Base-by-base conservation (phyloP, 345 rosid species). In the Gossypium stocksii region DNA sequence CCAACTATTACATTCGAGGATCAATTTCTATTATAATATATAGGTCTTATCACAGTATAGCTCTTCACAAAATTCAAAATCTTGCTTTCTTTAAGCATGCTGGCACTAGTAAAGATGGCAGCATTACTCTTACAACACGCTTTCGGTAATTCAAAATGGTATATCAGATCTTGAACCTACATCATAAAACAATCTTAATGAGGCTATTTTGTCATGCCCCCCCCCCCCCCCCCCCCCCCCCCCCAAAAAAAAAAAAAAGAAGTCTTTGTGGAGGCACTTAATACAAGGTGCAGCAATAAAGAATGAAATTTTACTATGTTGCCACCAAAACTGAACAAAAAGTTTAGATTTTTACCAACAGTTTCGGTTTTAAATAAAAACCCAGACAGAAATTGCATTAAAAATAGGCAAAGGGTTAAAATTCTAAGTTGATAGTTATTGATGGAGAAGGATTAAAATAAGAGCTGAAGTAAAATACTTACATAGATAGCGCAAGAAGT, bases 1-100 rank as follows among this genome's bases (percentile, higher is more conserved):
- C 86, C 94, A 61, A 95, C 78, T 48, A 95, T 86, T 51, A 95
- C 83, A 16, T 85, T 8, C 89, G 84, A 76, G 84, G 91, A 85
- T 95, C 97, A 76, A 88, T 73, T 61, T 85, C 96, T 72, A 93
- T 78, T 34, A 74, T 88, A 91, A 76, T 95, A 95, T 27, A 97
- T 97, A 74, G 99, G 97, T 85, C 99, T 91, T 92, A 93, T 87
- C 72, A 95, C 92, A 46, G 88, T 86, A 23, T 93, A 95, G 81
- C 82, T 82, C 78, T 84, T 90, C 61, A 91, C 91, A 77, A 87
- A 91, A 78, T 93, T 90, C 76, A 89, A 80, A 80, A 93, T 72
- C 53, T 86, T 87, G 71, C 87, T 86, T 79, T 95, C 94, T 65
- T 87, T 86, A 61, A 95, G 96, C 98, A 93, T 93, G 60, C 89